Conservation (phyloP, 2,329 filamentous ascomycete species). For the Cytospora schulzeri region DNA sequence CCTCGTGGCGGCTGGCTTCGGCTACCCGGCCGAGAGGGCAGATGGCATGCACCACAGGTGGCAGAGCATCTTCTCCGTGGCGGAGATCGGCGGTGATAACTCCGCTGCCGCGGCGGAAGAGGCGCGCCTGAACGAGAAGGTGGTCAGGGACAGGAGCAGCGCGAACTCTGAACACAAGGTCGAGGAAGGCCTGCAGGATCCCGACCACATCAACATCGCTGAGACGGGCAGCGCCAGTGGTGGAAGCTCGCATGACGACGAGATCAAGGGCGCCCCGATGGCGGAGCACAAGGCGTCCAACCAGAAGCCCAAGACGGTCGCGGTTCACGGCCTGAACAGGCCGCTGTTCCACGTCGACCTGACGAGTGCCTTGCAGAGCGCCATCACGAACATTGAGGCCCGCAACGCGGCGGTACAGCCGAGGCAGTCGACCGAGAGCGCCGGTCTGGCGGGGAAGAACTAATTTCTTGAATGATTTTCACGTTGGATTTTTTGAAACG, state of each 20-base stretch:
- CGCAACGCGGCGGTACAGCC: conserved; percentile 37
- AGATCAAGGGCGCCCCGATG: conserved; percentile 36
- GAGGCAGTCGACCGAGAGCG: conserved; percentile 30
- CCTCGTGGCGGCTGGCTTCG: conserved; percentile 84
- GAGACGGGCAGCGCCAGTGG: conserved; percentile 28
- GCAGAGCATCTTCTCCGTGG: conserved; percentile 95
- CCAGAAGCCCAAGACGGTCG: conserved; percentile 56
- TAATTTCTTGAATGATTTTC: not conserved
- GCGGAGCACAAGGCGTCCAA: conserved; percentile 37
- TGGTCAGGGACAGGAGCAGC: conserved; percentile 29
- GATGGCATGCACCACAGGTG: conserved; percentile 66
- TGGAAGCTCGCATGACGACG: conserved; percentile 31
- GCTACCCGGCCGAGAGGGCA: conserved; percentile 66
- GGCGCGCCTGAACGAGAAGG: conserved; percentile 59
- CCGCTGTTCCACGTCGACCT: conserved; percentile 95
- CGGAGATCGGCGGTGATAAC: conserved; percentile 72
- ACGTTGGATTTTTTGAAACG: not conserved
- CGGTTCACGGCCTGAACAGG: conserved; percentile 83
- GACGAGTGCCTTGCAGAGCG: conserved; percentile 84
- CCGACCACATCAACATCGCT: conserved; percentile 24
- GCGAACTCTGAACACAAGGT: conserved; percentile 7
- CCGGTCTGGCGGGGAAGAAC: not conserved
- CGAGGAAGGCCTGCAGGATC: conserved; percentile 23
- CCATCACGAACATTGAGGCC: conserved; percentile 75
- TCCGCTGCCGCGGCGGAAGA: conserved; percentile 73